Evolutionary conservation across 108 stramenopile genomes (phyloP), one percentile per base, ranked within the genome.

Genomic region (Aurantiochytrium sp.): DNA sequence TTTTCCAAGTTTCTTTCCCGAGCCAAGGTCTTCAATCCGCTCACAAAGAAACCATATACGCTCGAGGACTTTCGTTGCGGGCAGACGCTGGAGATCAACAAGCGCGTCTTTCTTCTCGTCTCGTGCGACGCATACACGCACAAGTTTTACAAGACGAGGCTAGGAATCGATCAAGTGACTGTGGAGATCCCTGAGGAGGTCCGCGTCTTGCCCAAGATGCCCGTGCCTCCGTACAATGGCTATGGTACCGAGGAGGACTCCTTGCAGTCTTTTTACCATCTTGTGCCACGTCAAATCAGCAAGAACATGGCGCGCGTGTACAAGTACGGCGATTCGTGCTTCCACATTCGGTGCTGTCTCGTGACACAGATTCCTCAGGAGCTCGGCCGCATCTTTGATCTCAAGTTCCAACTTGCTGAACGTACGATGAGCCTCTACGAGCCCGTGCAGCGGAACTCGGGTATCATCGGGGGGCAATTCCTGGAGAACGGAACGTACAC

Each of bases 371-470:
- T 42, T 6, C 58, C 87, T 10, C 58, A 58, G 58, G 87, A 88
- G 28, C 59, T 45, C 1, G 88, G 58, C 10, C 60, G 92, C 28
- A 90, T 90, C 53, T 94, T 94, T 64, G 92, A 92, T 59, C 60
- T 93, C 88, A 93, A 91, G 88, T 94, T 91, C 90, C 88, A 91
- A 73, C 93, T 94, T 2, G 92, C 92, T 8, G 92, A 93, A 55
- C 92, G 93, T 59, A 93, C 91, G 18, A 83, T 94, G 21, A 88
- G 89, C 71, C 93, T 94, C 29, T 94, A 91, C 58, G 94, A 94
- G 91, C 94, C 94, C 44, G 91, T 90, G 64, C 59, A 91, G 53
- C 91, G 94, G 60, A 94, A 94, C 92, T 88, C 88, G 53, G 94
- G 94, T 10, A 58, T 93, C 21, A 89, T 92, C 16, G 93, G 92